phyloP scores from a whole-genome alignment of 495 filamentous ascomycete genomes.

The Terfezia boudieri region DNA sequence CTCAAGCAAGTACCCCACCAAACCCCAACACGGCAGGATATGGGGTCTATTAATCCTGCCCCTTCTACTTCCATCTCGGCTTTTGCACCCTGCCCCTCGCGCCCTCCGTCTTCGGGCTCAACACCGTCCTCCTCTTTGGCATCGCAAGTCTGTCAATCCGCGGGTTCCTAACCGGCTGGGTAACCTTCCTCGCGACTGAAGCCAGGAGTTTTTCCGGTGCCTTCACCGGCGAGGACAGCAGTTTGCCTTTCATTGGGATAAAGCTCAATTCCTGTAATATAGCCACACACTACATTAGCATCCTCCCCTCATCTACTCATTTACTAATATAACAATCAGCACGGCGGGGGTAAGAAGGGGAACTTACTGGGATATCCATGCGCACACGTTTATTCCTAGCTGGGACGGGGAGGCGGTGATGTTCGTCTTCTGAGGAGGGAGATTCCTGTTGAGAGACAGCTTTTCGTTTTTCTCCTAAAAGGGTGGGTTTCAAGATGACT shows the following conservation, averaged over 20 bases:
- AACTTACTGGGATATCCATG: not conserved
- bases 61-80: slow-evolving; percentile 1
- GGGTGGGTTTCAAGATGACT: no score
- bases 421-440: no score
- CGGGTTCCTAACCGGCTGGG: not conserved
- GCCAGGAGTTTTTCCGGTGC: not conserved
- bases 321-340: not conserved
- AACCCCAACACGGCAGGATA: no score
- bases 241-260: not conserved
- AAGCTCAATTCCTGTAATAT: not conserved
- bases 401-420: no score
- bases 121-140: slow-evolving; percentile 11
- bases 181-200: not conserved
- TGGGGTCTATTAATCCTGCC: no score
- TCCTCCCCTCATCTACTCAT: not conserved
- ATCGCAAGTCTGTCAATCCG: slow-evolving; percentile 11
- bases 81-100: not conserved
- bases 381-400: not conserved
- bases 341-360: not conserved
- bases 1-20: no score
- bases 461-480: no score
- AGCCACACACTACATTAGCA: not conserved
- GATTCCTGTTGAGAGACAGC: no score
- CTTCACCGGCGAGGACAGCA: not conserved
- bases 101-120: not conserved